phyloP scores from a whole-genome alignment of 192 early-diverging fungal genomes.

The Coemansia furcata region DNA sequence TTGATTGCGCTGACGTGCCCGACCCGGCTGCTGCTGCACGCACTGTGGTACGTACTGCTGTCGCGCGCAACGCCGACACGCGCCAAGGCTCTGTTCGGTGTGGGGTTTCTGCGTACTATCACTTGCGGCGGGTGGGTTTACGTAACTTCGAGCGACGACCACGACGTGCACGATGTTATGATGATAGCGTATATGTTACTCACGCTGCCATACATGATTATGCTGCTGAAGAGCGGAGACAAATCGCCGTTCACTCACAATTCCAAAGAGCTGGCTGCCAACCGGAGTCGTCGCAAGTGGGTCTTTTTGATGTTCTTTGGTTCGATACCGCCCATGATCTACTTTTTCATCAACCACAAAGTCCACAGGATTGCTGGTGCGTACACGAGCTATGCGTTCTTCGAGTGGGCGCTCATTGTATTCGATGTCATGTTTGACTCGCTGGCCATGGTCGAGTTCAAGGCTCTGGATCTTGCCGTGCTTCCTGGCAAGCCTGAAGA shows the following conservation, averaged over 20 bases:
- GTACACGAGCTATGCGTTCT: slow-evolving; percentile 78
- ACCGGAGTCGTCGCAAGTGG: slow-evolving; percentile 53
- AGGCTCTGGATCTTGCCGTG: slow-evolving; percentile 45
- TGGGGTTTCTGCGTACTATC: slow-evolving; percentile 63
- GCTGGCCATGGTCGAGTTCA: slow-evolving; percentile 68
- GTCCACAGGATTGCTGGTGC: slow-evolving; percentile 71
- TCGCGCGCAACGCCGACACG: slow-evolving; percentile 28
- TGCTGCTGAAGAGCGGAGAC: slow-evolving; percentile 56
- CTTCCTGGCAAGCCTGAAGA: slow-evolving; percentile 37
- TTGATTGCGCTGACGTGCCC: slow-evolving; percentile 72
- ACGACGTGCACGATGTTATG: slow-evolving; percentile 73
- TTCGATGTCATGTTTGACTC: slow-evolving; percentile 76
- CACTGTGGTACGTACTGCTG: slow-evolving; percentile 51
- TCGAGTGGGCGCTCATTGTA: slow-evolving; percentile 80
- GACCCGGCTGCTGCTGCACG: slow-evolving; percentile 46
- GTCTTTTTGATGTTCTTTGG: slow-evolving; percentile 64
- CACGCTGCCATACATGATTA: slow-evolving; percentile 72
- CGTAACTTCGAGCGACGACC: slow-evolving; percentile 78
- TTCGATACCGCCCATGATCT: slow-evolving; percentile 69
- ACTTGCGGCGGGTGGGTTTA: slow-evolving; percentile 83
- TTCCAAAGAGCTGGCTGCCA: slow-evolving; percentile 31
- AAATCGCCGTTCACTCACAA: slow-evolving; percentile 45
- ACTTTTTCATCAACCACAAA: slow-evolving; percentile 79
- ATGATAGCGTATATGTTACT: slow-evolving; percentile 78
- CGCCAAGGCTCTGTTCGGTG: slow-evolving; percentile 48